Evolutionary conservation across 1,284 basidiomycete species (phyloP), one percentile per base, ranked within the genome.

Genomic region (Cryptococcus depauperatus): DNA sequence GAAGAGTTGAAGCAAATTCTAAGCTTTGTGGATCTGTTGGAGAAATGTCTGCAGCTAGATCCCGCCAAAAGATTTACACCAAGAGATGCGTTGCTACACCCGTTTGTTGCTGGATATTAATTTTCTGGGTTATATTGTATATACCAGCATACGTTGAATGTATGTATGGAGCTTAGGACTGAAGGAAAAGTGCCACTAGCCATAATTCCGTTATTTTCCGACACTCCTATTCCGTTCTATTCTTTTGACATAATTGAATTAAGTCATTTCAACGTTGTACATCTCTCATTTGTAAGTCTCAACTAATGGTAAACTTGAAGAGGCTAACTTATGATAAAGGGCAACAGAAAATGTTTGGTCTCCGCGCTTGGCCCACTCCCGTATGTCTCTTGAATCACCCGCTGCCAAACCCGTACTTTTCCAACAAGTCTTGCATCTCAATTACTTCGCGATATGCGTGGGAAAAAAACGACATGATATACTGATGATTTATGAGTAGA

Each of bases 1-100:
- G 89, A 92, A 43, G 93, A 99, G 71, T 78, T 78, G 57, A 89
- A 87, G 69, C 68, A 87, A 56, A 61, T 95, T n/a, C 69, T 78
- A 38, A 79, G 81, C 11, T 95, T 99, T 62, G 78, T 95, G 35
- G 93, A 98, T 64, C 69, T 98, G 41, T 71, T 99, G 45, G 90
- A 96, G 59, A 91, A 85, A 66, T 95, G 90, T 66, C 75, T 97
- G 29, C 77, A 81, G 35, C 76, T 98, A n/a, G 95, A 98, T 68
- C 87, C 93, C 1, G 76, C 80, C 30, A 81, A 86, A 61, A 75
- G 92, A 52, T 81, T 96, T 44, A 84, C 81, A 13, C 88, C 90
- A 0, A 80, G 84, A 56, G 91, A 96, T 62, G 91, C 89, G 10
- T 75, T 96, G 37, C 69, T 77, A 8, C 92, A 97, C 70, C 81